Evolutionary conservation across 176 grass and related monocot species (phyloP).

Genomic region (Eleusine coracana): DNA sequence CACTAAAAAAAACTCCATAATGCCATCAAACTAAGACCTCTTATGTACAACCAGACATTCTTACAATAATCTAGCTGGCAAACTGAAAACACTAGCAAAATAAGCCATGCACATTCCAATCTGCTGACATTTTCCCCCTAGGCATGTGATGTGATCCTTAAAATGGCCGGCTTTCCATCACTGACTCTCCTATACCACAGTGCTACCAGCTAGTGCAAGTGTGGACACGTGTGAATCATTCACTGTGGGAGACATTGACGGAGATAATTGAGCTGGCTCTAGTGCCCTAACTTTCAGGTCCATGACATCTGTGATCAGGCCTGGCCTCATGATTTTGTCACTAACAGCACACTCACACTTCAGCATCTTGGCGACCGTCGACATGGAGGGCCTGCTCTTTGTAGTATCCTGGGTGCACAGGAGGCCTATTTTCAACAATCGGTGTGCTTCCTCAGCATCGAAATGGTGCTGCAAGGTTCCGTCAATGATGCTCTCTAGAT

Average conservation of each 20-base stretch:
- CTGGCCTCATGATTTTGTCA: conserved; percentile 71
- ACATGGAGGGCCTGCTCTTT: conserved; percentile 76
- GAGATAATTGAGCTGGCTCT: conserved; percentile 35
- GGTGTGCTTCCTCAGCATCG: conserved; percentile 44
- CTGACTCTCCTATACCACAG: conserved; percentile 35
- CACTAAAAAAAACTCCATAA: neutral
- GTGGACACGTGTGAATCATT: conserved; percentile 46
- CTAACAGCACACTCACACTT: conserved; percentile 40
- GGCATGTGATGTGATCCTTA: conserved; percentile 16
- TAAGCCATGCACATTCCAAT: neutral
- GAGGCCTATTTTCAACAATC: conserved; percentile 72
- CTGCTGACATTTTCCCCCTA: conserved; percentile 4
- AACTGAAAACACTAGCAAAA: conserved; percentile 14
- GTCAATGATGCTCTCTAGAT: conserved; percentile 65
- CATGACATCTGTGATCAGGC: conserved; percentile 87
- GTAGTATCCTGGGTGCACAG: conserved; percentile 78
- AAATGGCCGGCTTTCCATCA: neutral
- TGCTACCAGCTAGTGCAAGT: conserved; percentile 51
- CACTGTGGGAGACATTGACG: conserved; percentile 36
- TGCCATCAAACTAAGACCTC: neutral
- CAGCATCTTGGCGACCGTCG: conserved; percentile 58
- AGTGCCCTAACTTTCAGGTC: conserved; percentile 65
- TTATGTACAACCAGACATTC: conserved; percentile 18
- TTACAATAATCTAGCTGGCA: conserved; percentile 22
- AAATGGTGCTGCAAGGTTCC: conserved; percentile 50